A percentile compares a stretch with the other conserved stretches of the same genome.
Conservation (phyloP, 1,284 basidiomycete genomes). For the Mrakiaceae sp. region DNA sequence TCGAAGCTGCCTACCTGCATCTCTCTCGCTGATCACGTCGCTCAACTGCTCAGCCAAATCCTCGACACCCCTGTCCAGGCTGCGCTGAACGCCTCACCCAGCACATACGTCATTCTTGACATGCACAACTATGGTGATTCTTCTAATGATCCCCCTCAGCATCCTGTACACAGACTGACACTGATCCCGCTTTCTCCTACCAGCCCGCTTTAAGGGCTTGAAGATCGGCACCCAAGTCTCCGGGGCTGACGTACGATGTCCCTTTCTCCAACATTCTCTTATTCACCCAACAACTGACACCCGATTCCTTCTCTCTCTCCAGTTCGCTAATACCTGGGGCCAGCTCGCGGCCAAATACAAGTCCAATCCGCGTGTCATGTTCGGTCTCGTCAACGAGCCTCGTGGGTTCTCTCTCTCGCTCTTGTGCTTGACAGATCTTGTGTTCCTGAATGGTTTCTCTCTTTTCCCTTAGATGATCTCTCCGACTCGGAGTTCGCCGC, state of each 20-base stretch:
- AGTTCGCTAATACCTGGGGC: constrained; percentile 48
- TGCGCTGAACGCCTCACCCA: constrained; percentile 34
- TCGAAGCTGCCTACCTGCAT: neutral
- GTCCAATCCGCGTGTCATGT: constrained; percentile 36
- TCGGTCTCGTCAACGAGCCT: constrained; percentile 36
- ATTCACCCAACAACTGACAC: neutral
- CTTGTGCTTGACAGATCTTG: neutral
- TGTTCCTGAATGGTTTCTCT: neutral
- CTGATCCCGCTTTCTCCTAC: too few species aligned
- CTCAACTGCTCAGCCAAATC: neutral
- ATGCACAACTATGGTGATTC: constrained; percentile 28
- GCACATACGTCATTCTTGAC: constrained; percentile 46
- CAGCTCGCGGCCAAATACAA: constrained; percentile 44
- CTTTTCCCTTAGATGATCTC: neutral
- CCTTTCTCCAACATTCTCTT: neutral
- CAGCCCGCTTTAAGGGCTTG: neutral
- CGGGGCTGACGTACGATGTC: neutral
- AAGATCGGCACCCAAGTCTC: neutral
- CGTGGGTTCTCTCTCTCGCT: constrained; percentile 17
- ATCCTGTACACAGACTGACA: too few species aligned
- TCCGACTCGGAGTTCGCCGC: neutral
- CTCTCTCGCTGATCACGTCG: neutral
- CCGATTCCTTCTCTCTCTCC: neutral
- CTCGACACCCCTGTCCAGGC: constrained; percentile 37
- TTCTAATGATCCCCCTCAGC: too few species aligned